Percentiles rank a stretch among this genome's conserved stretches.
Conservation (phyloP, 768 basidiomycete species). For the Mycena rosella region DNA sequence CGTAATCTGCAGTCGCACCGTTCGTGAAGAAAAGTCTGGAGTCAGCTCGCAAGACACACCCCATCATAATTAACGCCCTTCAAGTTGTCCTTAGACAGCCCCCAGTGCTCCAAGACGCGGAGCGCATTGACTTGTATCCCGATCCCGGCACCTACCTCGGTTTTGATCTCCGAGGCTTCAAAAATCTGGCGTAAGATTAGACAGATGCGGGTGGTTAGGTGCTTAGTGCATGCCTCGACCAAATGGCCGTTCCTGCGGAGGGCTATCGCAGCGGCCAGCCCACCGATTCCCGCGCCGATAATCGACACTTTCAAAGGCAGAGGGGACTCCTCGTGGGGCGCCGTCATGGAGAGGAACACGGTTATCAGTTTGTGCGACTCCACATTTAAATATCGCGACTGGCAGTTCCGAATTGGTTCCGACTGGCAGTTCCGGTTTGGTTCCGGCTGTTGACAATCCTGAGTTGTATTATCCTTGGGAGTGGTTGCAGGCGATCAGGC, state of each 20-base stretch:
- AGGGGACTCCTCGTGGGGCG: neutral
- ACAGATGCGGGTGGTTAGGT: neutral
- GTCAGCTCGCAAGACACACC: neutral
- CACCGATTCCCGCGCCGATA: conserved; percentile 30
- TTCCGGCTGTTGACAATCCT: too few species aligned
- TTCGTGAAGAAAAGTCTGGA: neutral
- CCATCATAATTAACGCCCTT: conserved; percentile 19
- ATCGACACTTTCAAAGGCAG: conserved; percentile 23
- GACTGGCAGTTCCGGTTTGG: too few species aligned
- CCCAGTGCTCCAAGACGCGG: conserved; percentile 23
- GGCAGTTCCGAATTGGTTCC: too few species aligned
- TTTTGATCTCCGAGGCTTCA: conserved; percentile 24
- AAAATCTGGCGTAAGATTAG: conserved; percentile 17
- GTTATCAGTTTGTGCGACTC: too few species aligned
- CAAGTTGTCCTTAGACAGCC: conserved; percentile 4
- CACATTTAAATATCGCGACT: too few species aligned
- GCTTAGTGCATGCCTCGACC: conserved; percentile 6
- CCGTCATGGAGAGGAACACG: neutral
- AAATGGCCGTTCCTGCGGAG: conserved; percentile 26
- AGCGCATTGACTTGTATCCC: conserved; percentile 25
- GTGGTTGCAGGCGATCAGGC: too few species aligned
- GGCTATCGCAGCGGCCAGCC: conserved; percentile 23
- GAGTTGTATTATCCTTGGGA: too few species aligned
- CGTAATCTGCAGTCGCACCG: neutral
- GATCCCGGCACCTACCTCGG: conserved; percentile 27